These are phyloP conservation scores for Orbilia blumenaviensis DNA, from an alignment of 2,329 filamentous ascomycete genomes.

Conservation along the genomic window DNA sequence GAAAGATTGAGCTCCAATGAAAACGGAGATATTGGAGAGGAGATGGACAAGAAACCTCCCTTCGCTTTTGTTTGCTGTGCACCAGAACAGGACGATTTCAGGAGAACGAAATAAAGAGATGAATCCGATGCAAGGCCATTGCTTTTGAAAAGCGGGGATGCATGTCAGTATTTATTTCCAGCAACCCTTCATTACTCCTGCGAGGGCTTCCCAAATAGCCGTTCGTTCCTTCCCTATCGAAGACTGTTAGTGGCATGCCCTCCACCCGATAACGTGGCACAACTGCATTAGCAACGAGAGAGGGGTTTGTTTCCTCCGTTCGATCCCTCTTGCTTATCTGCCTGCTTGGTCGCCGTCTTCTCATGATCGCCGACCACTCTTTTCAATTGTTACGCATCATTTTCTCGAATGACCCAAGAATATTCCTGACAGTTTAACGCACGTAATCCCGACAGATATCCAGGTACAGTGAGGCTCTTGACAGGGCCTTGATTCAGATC, in stretches of 20 bases:
- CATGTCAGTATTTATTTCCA: slow-evolving; percentile 51
- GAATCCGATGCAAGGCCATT: slow-evolving; percentile 41
- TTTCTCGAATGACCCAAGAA: slow-evolving; percentile 51
- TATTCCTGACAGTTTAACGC: slow-evolving; percentile 49
- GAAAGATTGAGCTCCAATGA: slow-evolving; percentile 30
- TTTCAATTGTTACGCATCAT: slow-evolving; percentile 54
- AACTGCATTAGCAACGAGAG: slow-evolving; percentile 45
- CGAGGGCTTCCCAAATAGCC: slow-evolving; percentile 18
- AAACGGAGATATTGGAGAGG: slow-evolving; percentile 27
- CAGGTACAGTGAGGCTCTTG: slow-evolving; percentile 54
- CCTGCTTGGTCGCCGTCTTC: slow-evolving; percentile 53
- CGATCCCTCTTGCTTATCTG: slow-evolving; percentile 51
- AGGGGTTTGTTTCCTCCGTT: slow-evolving; percentile 52
- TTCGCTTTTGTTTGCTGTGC: slow-evolving; percentile 45
- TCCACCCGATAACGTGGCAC: slow-evolving; percentile 53
- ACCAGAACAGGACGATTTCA: slow-evolving; percentile 47
- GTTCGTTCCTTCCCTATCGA: slow-evolving; percentile 40
- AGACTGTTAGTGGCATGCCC: slow-evolving; percentile 46
- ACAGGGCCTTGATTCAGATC: slow-evolving; percentile 52
- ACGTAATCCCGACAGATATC: slow-evolving; percentile 51
- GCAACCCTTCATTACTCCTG: slow-evolving; percentile 25
- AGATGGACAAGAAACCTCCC: neutral
- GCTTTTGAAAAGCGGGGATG: slow-evolving; percentile 51
- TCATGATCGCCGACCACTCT: slow-evolving; percentile 54
- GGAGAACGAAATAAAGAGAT: slow-evolving; percentile 41